A percentile compares a stretch with the other conserved stretches of the same genome.
Conservation (phyloP, 2,329 filamentous ascomycete species). For the Penicillium thymicola region DNA sequence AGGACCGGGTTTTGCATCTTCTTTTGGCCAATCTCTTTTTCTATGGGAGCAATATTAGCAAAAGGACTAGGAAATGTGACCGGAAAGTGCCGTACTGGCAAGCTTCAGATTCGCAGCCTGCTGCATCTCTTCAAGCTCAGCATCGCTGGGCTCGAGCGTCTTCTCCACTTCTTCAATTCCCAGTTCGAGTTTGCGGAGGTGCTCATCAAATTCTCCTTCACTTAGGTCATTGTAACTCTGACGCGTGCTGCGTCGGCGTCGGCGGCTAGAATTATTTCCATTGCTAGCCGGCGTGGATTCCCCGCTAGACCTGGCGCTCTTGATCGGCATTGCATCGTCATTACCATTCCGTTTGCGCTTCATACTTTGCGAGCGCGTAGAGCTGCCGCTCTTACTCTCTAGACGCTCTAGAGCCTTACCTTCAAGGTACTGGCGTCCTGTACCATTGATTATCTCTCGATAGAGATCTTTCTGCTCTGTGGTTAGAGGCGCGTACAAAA, state of each 20-base stretch:
- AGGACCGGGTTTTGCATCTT: slow-evolving; percentile 91
- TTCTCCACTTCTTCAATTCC: slow-evolving; percentile 64
- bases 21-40: slow-evolving; percentile 83
- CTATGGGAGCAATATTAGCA: slow-evolving; percentile 42
- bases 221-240: slow-evolving; percentile 68
- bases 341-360: slow-evolving; percentile 57
- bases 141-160: slow-evolving; percentile 43
- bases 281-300: slow-evolving; percentile 66
- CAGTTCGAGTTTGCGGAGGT: slow-evolving; percentile 48
- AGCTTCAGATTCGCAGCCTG: slow-evolving; percentile 67
- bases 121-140: slow-evolving; percentile 61
- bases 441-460: slow-evolving; percentile 77
- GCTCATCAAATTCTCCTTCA: slow-evolving; percentile 79
- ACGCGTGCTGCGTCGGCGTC: slow-evolving; percentile 49
- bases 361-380: slow-evolving; percentile 44
- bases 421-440: slow-evolving; percentile 52
- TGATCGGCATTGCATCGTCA: slow-evolving; percentile 53
- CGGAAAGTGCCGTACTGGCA: slow-evolving; percentile 58
- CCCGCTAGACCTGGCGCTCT: slow-evolving; percentile 72
- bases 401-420: slow-evolving; percentile 51
- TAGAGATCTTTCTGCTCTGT: slow-evolving; percentile 89
- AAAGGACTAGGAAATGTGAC: neutral
- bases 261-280: slow-evolving; percentile 47
- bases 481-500: slow-evolving; percentile 89
- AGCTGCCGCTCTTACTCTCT: slow-evolving; percentile 34